Evolutionary conservation across 306 rosid genomes (phyloP).

Genomic region (Fragaria ananassa): DNA sequence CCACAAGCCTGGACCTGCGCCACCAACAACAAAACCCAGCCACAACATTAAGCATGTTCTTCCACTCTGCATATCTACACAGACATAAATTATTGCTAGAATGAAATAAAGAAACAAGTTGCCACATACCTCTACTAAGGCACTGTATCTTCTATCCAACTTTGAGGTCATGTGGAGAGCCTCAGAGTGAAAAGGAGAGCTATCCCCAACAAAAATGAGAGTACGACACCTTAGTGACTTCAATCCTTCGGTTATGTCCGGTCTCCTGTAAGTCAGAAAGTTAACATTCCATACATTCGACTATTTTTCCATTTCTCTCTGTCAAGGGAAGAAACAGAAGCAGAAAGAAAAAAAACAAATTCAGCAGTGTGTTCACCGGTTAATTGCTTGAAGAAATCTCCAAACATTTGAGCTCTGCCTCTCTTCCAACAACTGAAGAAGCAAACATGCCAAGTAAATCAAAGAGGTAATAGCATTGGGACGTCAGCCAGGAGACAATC

Average conservation of each 20-base stretch:
- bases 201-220: constrained; percentile 85
- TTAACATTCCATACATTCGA: constrained; percentile 10
- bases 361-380: constrained; percentile 41
- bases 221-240: constrained; percentile 76
- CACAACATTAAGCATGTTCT: constrained; percentile 3
- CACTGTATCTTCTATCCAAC: constrained; percentile 73
- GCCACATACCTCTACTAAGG: constrained; percentile 75
- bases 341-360: constrained; percentile 9
- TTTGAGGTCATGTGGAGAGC: constrained; percentile 83
- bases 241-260: constrained; percentile 70
- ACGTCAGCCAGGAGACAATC: constrained; percentile 3
- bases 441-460: constrained; percentile 24
- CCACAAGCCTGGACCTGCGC: constrained; percentile 92
- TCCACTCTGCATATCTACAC: not conserved
- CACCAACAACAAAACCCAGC: constrained; percentile 22
- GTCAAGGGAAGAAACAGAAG: not conserved
- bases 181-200: constrained; percentile 90
- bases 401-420: constrained; percentile 70
- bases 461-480: constrained; percentile 12
- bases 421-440: constrained; percentile 74
- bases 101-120: not conserved
- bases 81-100: not conserved
- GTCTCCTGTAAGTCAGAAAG: constrained; percentile 56
- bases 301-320: not conserved
- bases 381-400: constrained; percentile 71